phyloP scores from a whole-genome alignment of 352 stramenopile species.

The Globisporangium megalacanthum region DNA sequence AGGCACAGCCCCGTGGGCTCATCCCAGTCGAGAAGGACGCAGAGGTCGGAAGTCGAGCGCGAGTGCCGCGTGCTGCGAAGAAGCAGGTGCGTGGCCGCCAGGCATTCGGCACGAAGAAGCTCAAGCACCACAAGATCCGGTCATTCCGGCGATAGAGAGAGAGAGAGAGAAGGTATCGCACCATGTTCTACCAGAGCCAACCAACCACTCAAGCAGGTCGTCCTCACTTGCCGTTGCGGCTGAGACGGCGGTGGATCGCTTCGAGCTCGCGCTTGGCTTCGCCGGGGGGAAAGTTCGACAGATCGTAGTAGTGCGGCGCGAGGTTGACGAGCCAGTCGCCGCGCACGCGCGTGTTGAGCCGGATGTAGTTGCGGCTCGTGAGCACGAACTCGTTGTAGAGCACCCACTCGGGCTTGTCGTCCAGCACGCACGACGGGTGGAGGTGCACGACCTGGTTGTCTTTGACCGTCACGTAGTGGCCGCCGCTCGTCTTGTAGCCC shows the following conservation, averaged over 20 bases:
- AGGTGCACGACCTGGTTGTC: slow-evolving; percentile 98
- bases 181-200: not conserved
- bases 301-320: slow-evolving; percentile 97
- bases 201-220: not conserved
- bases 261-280: slow-evolving; percentile 95
- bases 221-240: slow-evolving; percentile 6
- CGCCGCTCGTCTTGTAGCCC: slow-evolving; percentile 81
- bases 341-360: slow-evolving; percentile 93
- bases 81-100: slow-evolving; percentile 11
- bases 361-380: slow-evolving; percentile 99
- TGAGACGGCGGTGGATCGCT: slow-evolving; percentile 69
- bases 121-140: slow-evolving; percentile 55
- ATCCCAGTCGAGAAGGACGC: slow-evolving; percentile 13
- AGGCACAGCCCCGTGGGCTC: not conserved
- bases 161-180: not conserved
- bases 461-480: slow-evolving; percentile 98
- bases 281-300: slow-evolving; percentile 96
- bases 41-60: not conserved
- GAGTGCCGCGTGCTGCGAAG: slow-evolving; percentile 2
- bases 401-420: slow-evolving; percentile 97
- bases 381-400: slow-evolving; percentile 99
- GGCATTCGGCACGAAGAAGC: slow-evolving; percentile 48
- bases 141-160: slow-evolving; percentile 12
- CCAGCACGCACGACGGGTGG: slow-evolving; percentile 95
- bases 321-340: slow-evolving; percentile 92